Conservation (phyloP, 352 stramenopile species). For the Pythium utonaiense region DNA sequence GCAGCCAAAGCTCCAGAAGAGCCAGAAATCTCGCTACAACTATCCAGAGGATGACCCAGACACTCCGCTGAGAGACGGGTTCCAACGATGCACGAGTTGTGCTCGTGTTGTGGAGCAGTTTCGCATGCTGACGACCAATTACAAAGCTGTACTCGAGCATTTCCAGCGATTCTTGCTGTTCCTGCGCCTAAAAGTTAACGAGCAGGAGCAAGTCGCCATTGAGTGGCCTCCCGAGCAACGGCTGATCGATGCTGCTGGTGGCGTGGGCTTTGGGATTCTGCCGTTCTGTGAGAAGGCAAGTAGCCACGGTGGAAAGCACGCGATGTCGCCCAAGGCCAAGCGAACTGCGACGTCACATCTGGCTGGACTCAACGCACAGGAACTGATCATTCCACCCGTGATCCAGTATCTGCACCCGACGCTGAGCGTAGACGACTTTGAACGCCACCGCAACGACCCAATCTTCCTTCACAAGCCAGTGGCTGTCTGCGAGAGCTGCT, state of each 20-base stretch:
- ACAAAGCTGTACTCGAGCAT: constrained; percentile 94
- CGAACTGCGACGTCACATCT: not conserved
- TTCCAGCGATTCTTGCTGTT: constrained; percentile 89
- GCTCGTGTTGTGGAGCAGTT: constrained; percentile 54
- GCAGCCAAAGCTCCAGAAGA: not conserved
- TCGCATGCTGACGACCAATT: constrained; percentile 83
- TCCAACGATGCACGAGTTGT: constrained; percentile 85
- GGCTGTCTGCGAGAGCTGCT: constrained; percentile 91
- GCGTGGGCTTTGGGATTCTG: constrained; percentile 91
- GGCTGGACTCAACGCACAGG: constrained; percentile 29
- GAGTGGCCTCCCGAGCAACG: constrained; percentile 88
- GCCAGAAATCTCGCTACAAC: not conserved
- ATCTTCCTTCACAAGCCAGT: constrained; percentile 94
- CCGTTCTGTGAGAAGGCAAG: constrained; percentile 32
- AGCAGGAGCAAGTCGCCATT: constrained; percentile 47
- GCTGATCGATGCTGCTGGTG: constrained; percentile 87
- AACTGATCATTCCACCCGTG: constrained; percentile 90
- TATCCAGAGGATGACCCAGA: constrained; percentile 7
- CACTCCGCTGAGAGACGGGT: constrained; percentile 16
- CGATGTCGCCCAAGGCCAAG: not conserved
- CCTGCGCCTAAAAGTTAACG: constrained; percentile 40
- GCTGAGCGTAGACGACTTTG: constrained; percentile 81
- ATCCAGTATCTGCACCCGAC: constrained; percentile 89
- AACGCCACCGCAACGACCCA: constrained; percentile 86
- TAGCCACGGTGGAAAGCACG: not conserved